Base-by-base conservation (phyloP, 1,284 basidiomycete species). In the Neonothopanus nambi region DNA sequence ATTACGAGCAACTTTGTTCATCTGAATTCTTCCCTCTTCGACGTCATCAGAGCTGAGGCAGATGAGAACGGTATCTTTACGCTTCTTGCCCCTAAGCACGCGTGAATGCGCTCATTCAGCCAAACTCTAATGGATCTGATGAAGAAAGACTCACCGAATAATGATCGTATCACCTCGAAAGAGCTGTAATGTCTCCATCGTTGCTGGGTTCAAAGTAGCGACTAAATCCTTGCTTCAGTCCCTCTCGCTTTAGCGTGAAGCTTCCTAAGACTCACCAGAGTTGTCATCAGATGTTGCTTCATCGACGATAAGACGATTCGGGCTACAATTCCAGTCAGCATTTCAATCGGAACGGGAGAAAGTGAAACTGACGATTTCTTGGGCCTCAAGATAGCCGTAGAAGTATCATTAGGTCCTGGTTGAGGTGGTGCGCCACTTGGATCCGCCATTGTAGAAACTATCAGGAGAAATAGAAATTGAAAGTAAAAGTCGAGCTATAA, bases 1-100 rank as follows among this genome's bases (percentile, higher is more conserved):
- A 78, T 98, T 96, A 56, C 97, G 92, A 4, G 97, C 97, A 41
- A 99, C 97, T 73, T 97, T 98, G 87, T 99, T 99, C 77, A 99
- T 82, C 65, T 97, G 94, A 61, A 99, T 94, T 70, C 95, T 94
- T 59, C 95, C 93, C 73, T 98, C 96, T 63, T 98, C 97, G 54
- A 98, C 91, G 59, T 96, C 92, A 65, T 99, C 97, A 52, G 92
- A 93, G 65, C 89, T 91, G 63, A 99, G 74, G 65, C 93, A 96
- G 69, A 99, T 98, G 56, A 99, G 84, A 42, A 98, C 96, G 13
- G 93, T 95, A 66, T 97, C 95, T 62, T 89, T 87, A 66, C 95
- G 87, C 77, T 96, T 95, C 84, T 98, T 98, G 50, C 95, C 95
- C 54, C 93, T 89, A 54, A 18, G 36, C 50, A 48, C 20, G n/a